Evolutionary conservation across 2,329 filamentous ascomycete species (phyloP).

Genomic region (Cladobotryum protrusum): DNA sequence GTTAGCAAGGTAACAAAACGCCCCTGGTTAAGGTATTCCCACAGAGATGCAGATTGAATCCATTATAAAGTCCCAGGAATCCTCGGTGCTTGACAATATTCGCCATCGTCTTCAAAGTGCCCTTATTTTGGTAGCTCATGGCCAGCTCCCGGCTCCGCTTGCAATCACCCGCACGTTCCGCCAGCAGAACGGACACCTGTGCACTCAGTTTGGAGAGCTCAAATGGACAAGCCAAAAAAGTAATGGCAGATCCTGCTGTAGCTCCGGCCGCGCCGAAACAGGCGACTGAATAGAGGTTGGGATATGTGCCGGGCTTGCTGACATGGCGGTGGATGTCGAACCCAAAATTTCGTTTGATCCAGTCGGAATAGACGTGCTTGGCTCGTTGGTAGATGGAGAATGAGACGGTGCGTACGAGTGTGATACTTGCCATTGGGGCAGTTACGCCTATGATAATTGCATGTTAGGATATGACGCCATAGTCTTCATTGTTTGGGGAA

Average conservation of each 20-base stretch:
- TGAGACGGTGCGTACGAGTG: constrained; percentile 68
- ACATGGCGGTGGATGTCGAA: constrained; percentile 69
- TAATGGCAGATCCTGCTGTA: constrained; percentile 72
- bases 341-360: constrained; percentile 60
- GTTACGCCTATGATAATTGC: constrained; percentile 54
- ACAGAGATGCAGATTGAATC: constrained; percentile 73
- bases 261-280: constrained; percentile 76
- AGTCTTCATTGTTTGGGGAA: background rate
- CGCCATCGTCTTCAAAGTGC: constrained; percentile 67
- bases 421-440: constrained; percentile 74
- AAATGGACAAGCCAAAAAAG: constrained; percentile 77
- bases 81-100: constrained; percentile 73
- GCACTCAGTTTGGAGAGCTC: constrained; percentile 86
- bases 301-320: constrained; percentile 62
- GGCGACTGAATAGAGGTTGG: constrained; percentile 64
- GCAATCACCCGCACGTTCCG: constrained; percentile 33
- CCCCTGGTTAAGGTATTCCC: constrained; percentile 29
- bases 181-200: constrained; percentile 75
- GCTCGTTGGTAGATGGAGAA: constrained; percentile 75
- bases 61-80: constrained; percentile 68
- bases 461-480: background rate
- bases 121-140: constrained; percentile 69
- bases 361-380: constrained; percentile 66
- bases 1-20: constrained; percentile 9
- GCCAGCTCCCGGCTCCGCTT: constrained; percentile 53